Evolutionary conservation across 2,329 filamentous ascomycete genomes (phyloP), one percentile per base, ranked within the genome.

Genomic region (Penicillium sp.): DNA sequence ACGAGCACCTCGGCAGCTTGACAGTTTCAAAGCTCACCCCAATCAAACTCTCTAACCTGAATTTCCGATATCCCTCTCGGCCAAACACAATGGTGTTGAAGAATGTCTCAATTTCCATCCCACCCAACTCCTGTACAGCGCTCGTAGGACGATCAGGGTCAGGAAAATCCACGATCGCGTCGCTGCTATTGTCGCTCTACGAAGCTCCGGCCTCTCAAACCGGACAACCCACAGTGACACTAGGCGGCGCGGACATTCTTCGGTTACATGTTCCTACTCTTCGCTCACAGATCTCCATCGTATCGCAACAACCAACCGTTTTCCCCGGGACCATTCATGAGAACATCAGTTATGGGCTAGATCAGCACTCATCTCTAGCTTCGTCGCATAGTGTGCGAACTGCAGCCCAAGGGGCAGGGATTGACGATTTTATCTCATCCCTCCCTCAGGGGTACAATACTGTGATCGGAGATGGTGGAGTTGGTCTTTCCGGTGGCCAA

Each of bases 141-240:
- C 85, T 97, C 21, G 91, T 95, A 2, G 93, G 93, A 1, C 78
- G 84, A 0, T 96, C 92, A 0, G 93, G 94, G 0, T 90, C 89
- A n/a, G 93, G 94, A 1, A 97, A 99, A 76, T 93, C 89, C 15
- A 97, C 93, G 0, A 81, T 97, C 37, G 82, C 89, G 0, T 84
- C 89, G 0, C 77, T 97, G 0, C 79, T 97, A 0, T 77, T 95
- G 4, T 85, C 88, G 1, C 80, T 97, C 0, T 91, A 94, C 68
- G 73, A 79, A 53, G 63, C 73, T 2, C 66, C 68, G 3, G 53
- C 66, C 1, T 67, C 69, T n/a, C 50, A 49, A 29, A 29, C 50
- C 25, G 61, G 53, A n/a, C 37, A 57, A n/a, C 63, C 70, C 3
- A 73, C 82, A 0, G 86, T 91, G 64, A 72, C 70, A 25, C 64